Evolutionary conservation across 2,329 filamentous ascomycete genomes (phyloP).

Genomic region (Periconia macrospinosa): DNA sequence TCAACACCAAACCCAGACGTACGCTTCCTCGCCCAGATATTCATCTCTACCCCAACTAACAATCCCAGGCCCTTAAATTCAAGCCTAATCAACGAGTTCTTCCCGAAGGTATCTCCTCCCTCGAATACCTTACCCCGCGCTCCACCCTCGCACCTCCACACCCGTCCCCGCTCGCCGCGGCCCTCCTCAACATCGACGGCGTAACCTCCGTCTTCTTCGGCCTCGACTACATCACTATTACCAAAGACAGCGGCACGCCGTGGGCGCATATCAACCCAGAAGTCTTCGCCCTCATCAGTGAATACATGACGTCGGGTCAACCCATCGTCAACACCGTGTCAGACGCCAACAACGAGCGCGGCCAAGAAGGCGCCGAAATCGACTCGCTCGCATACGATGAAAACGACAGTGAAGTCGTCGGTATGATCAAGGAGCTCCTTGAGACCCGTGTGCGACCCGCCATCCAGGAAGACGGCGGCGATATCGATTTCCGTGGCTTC

Average conservation of each 20-base stretch:
- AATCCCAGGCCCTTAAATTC: constrained; percentile 76
- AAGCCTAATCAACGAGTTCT: constrained; percentile 86
- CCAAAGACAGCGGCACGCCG: constrained; percentile 81
- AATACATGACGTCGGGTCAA: constrained; percentile 83
- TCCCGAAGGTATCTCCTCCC: constrained; percentile 69
- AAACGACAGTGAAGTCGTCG: constrained; percentile 89
- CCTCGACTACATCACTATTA: constrained; percentile 93
- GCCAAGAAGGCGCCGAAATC: constrained; percentile 54
- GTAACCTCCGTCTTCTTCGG: constrained; percentile 96
- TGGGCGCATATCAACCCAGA: constrained; percentile 97
- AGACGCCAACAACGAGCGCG: constrained; percentile 56
- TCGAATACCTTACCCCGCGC: constrained; percentile 90
- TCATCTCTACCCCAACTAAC: background rate
- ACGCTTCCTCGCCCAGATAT: constrained; percentile 16
- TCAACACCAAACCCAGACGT: constrained; percentile 91
- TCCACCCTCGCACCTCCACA: constrained; percentile 86
- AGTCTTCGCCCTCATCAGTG: constrained; percentile 92
- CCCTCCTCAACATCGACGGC: constrained; percentile 90
- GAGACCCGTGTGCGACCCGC: constrained; percentile 93
- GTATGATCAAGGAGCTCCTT: constrained; percentile 97
- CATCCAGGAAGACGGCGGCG: constrained; percentile 96
- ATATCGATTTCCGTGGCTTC: constrained; percentile 94
- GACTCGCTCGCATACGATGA: constrained; percentile 84
- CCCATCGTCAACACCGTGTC: constrained; percentile 74
- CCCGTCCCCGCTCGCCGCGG: constrained; percentile 86